Conservation (phyloP, 2,329 filamentous ascomycete species). For the Fusarium buharicum region DNA sequence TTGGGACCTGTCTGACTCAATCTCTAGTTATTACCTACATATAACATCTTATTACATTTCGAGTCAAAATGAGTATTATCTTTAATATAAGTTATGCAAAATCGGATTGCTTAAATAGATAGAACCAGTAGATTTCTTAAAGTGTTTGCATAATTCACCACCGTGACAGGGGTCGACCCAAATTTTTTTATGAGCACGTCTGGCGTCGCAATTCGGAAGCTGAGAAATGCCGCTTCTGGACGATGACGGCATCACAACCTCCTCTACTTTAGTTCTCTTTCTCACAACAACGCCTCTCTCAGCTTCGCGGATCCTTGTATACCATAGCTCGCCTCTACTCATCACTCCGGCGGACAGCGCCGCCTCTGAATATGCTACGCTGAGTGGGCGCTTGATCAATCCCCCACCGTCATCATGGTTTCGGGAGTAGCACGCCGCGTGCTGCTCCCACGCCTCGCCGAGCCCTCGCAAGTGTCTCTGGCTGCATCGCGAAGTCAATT, state of each 20-base stretch:
- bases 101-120: no score
- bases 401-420: constrained; percentile 56
- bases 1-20: no score
- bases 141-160: constrained; percentile 14
- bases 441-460: constrained; percentile 60
- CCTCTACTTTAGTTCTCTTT: constrained; percentile 35
- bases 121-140: not conserved
- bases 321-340: constrained; percentile 9
- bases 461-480: constrained; percentile 45
- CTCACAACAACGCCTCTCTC: constrained; percentile 26
- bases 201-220: constrained; percentile 44
- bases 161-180: constrained; percentile 38
- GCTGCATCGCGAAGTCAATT: constrained; percentile 39
- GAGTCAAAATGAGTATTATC: no score
- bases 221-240: constrained; percentile 49
- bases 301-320: constrained; percentile 15
- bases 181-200: constrained; percentile 32
- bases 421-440: constrained; percentile 61
- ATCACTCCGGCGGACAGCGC: constrained; percentile 27
- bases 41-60: no score
- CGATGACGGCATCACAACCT: constrained; percentile 50
- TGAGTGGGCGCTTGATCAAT: constrained; percentile 40
- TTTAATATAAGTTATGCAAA: no score
- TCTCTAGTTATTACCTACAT: no score
- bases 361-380: constrained; percentile 47